Base-by-base conservation (phyloP, 371 early-diverging fungal species). In the Syncephalis plumigaleata region DNA sequence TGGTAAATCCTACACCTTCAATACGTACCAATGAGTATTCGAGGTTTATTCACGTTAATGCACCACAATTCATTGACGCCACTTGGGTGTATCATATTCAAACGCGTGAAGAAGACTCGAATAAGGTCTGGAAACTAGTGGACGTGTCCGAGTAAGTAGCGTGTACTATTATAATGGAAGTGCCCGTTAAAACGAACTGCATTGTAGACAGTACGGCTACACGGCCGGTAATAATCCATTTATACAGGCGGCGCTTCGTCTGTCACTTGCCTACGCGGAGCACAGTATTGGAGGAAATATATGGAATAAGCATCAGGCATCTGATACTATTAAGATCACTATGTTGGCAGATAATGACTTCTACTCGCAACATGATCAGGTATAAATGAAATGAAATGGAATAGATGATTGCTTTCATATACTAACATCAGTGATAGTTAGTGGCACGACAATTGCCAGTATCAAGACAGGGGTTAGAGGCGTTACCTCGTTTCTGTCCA, bases 311-410 rank as follows among this genome's bases (percentile, higher is more conserved):
- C 31, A 11, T 7, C 31, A 7, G 31, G 7, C 31, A 31, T 31
- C 31, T 0, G 31, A 36, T 4, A 79, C 80, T 3, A 59, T 89
- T 27, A 64, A 70, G 26, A 73, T 91, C 20, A 61, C 63, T n/a
- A 77, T 91, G 42, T 66, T 79, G 11, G 90, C 85, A 9, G 79
- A 85, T 65, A 95, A 93, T 54, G 96, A 93, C 60, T 95, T 95
- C 59, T 93, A 95, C 59, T 91, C 93, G 3, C 93, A 93, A 65
- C 65, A 80, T 24, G 66, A 64, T 15, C 65, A 73, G 67, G 77
- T 77, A 64, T 9, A 43, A 31, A 36, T n/a, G n/a, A n/a, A n/a
- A n/a, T n/a, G n/a, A n/a, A n/a, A n/a, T n/a, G n/a, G n/a, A 31
- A 31, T 31, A 11, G 31, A 7, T 31, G 4, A 31, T 31, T 31